A percentile compares a stretch with the other conserved stretches of the same genome.
Evolutionary conservation across 768 basidiomycete species (phyloP).

Genomic region (Naganishia vaughanmartiniae): DNA sequence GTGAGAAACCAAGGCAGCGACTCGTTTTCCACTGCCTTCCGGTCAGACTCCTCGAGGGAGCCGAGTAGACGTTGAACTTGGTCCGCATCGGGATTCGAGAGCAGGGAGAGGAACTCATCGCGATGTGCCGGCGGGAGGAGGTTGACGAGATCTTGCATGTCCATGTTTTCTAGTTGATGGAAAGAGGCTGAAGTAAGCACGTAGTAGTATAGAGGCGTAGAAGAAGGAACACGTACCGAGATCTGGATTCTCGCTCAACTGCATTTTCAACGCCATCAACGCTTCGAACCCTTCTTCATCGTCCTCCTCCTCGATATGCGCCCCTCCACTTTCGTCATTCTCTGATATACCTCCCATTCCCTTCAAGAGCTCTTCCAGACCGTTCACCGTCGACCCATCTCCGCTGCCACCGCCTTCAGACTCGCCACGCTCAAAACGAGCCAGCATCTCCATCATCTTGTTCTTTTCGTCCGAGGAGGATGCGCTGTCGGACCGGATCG

Average conservation of each 20-base stretch:
- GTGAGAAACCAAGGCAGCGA: slow-evolving; percentile 5
- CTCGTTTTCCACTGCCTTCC: not conserved
- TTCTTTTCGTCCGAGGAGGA: slow-evolving; percentile 25
- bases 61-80: slow-evolving; percentile 4
- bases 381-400: not conserved
- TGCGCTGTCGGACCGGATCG: slow-evolving; percentile 11
- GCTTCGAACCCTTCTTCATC: slow-evolving; percentile 13
- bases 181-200: not conserved
- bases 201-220: not conserved
- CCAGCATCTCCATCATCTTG: slow-evolving; percentile 31
- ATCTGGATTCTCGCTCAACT: not conserved
- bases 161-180: slow-evolving; percentile 11
- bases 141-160: slow-evolving; percentile 1
- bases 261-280: slow-evolving; percentile 1
- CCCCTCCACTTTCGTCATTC: not conserved
- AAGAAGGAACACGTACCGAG: not conserved
- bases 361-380: slow-evolving; percentile 16
- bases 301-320: not conserved
- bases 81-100: slow-evolving; percentile 6
- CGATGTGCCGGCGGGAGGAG: slow-evolving; percentile 8
- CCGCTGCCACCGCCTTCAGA: not conserved
- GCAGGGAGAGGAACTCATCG: slow-evolving; percentile 4
- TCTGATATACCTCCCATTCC: slow-evolving; percentile 9
- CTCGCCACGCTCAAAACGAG: slow-evolving; percentile 9
- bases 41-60: not conserved